Evolutionary conservation across 176 grass and related monocot species (phyloP).

Genomic region (Cenchrus fungigraminus): DNA sequence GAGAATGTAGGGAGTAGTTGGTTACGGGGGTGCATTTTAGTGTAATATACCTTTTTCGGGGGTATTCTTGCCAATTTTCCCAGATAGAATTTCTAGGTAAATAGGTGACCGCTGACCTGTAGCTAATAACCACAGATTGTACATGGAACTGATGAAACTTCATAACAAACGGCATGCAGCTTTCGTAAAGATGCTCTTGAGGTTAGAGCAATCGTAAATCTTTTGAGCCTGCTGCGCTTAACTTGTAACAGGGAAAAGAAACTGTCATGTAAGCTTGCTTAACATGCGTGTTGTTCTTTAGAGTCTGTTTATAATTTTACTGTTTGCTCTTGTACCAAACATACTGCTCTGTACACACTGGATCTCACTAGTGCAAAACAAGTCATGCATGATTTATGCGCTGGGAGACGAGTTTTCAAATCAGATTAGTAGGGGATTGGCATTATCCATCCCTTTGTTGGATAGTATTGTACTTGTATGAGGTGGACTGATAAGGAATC

Average conservation of each 20-base stretch:
- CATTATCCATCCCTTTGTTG: too few species aligned
- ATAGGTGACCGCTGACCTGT: conserved; percentile 31
- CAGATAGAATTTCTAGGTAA: conserved; percentile 40
- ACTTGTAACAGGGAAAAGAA: neutral
- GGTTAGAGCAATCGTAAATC: neutral
- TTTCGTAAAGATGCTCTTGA: neutral
- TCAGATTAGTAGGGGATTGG: too few species aligned
- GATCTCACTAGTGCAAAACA: neutral
- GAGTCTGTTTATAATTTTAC: neutral
- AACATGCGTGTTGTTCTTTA: neutral
- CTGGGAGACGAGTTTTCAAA: too few species aligned
- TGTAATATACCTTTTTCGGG: conserved; percentile 39
- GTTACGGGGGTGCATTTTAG: conserved; percentile 29
- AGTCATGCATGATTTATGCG: neutral
- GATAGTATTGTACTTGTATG: too few species aligned
- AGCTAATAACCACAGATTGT: conserved; percentile 38
- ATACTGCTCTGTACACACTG: neutral
- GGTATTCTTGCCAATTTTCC: conserved; percentile 25
- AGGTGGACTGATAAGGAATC: neutral
- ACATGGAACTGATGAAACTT: conserved; percentile 40
- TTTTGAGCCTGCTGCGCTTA: neutral
- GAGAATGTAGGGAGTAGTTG: conserved; percentile 24
- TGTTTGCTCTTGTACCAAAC: neutral
- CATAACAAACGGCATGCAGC: conserved; percentile 8
- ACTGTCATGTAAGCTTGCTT: neutral